A percentile compares a stretch with the other conserved stretches of the same genome.
Evolutionary conservation across 2,329 filamentous ascomycete genomes (phyloP).

Genomic region (Alternaria rosae): DNA sequence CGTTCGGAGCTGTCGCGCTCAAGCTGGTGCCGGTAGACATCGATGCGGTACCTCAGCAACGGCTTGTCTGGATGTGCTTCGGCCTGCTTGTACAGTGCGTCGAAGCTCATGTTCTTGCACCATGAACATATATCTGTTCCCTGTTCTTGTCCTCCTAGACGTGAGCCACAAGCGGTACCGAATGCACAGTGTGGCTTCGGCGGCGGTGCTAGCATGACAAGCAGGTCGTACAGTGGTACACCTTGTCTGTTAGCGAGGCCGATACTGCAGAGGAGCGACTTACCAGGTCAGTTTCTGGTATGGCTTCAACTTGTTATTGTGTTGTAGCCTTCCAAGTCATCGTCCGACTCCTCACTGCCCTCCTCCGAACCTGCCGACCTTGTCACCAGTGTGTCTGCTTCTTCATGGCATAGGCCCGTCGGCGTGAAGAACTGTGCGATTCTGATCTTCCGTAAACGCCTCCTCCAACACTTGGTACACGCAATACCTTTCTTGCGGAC

Average conservation of each 20-base stretch:
- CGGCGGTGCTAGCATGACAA: slow-evolving; percentile 29
- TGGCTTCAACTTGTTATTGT: slow-evolving; percentile 15
- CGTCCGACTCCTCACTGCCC: slow-evolving; percentile 24
- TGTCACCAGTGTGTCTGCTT: slow-evolving; percentile 29
- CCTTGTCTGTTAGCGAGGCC: slow-evolving; percentile 1
- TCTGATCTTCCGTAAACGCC: slow-evolving; percentile 30
- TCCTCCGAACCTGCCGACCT: slow-evolving; percentile 25
- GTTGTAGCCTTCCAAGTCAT: slow-evolving; percentile 38
- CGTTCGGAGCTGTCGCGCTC: slow-evolving; percentile 28
- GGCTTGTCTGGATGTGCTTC: slow-evolving; percentile 18
- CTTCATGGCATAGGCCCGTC: slow-evolving; percentile 39
- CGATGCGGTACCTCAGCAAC: slow-evolving; percentile 21
- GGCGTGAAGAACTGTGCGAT: slow-evolving; percentile 39
- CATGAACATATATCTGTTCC: slow-evolving; percentile 31
- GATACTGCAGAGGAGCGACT: slow-evolving; percentile 7
- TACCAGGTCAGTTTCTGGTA: background rate
- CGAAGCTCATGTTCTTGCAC: slow-evolving; percentile 37
- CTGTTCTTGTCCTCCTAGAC: slow-evolving; percentile 26
- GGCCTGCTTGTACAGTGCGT: slow-evolving; percentile 25
- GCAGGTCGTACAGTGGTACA: slow-evolving; percentile 1
- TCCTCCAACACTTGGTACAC: slow-evolving; percentile 35
- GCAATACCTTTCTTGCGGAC: slow-evolving; percentile 32
- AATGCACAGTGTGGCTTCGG: slow-evolving; percentile 31
- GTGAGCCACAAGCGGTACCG: slow-evolving; percentile 27
- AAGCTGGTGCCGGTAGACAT: slow-evolving; percentile 28